Evolutionary conservation across 2,329 filamentous ascomycete genomes (phyloP), one percentile per base, ranked within the genome.

Genomic region (Fonsecaea nubica): DNA sequence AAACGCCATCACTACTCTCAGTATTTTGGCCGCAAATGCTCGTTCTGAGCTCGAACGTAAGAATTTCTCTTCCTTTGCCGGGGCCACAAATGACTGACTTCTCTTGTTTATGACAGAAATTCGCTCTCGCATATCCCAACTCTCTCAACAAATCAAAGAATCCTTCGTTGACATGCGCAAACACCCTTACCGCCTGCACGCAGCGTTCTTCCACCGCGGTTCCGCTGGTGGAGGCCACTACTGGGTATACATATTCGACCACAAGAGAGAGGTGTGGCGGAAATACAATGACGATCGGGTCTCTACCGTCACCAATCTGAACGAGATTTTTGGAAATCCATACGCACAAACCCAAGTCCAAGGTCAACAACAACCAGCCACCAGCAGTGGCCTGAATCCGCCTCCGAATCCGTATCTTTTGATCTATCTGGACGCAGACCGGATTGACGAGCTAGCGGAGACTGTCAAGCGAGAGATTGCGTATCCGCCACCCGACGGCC

Each of bases 171-270:
- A 86, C 60, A 85, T 89, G 74, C 84, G 85, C 52, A 81, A 87
- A 32, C 82, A 92, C 55, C 86, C 89, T 10, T 99, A 98, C 77
- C 88, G 88, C 13, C 86, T 99, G 4, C 93, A 97, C 72, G 92
- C 94, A 0, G 91, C 97, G 36, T 96, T 99, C 75, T 94, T 97
- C 73, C 95, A 99, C 76, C 89, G 90, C 21, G 85, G 85, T 35
- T 80, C 79, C 33, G 84, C 89, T 48, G 85, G 84, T 53, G 89
- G 89, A 54, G 95, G 95, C 0, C 95, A 99, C 78, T 99, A 98
- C 80, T 97, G 92, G 90, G 92, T 97, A 53, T 97, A 93, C 85
- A 96, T 99, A 70, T 91, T 89, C 75, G 95, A 98, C 80, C 96
- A 96, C 77, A 86, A 89, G 70, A 86, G 87, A 55, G 81, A 88